Conservation (phyloP, 2,329 filamentous ascomycete species). For the Aspergillus cejpii region DNA sequence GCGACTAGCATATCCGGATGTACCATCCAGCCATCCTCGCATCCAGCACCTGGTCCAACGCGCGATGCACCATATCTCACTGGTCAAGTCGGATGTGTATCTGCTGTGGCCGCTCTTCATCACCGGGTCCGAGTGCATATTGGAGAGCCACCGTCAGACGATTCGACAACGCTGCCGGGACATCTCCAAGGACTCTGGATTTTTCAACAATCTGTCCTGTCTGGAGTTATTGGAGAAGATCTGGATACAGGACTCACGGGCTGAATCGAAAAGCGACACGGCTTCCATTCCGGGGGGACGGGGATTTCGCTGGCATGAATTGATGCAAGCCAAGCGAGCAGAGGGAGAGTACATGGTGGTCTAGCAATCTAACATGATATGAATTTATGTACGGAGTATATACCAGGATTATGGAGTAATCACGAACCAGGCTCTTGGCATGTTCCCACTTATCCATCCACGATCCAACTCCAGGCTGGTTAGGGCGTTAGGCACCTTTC, state of each 20-base stretch:
- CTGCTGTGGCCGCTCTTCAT: slow-evolving; percentile 91
- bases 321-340: slow-evolving; percentile 34
- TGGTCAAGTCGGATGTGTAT: slow-evolving; percentile 78
- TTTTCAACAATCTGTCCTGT: slow-evolving; percentile 85
- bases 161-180: slow-evolving; percentile 75
- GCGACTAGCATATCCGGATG: slow-evolving; percentile 69
- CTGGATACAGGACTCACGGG: slow-evolving; percentile 51
- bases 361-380: slow-evolving; percentile 16
- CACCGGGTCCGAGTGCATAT: slow-evolving; percentile 79
- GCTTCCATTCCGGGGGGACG: slow-evolving; percentile 6
- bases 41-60: slow-evolving; percentile 79
- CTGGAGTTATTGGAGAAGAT: slow-evolving; percentile 79
- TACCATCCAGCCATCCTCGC: slow-evolving; percentile 65
- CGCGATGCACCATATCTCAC: slow-evolving; percentile 75
- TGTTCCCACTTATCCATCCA: too few relatives aligned
- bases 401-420: too few relatives aligned
- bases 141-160: slow-evolving; percentile 68
- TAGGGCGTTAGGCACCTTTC: too few relatives aligned
- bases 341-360: slow-evolving; percentile 38
- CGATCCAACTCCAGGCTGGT: too few relatives aligned
- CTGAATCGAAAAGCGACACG: background rate
- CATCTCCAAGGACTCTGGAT: slow-evolving; percentile 81
- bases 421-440: too few relatives aligned
- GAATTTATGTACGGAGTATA: too few relatives aligned
- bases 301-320: slow-evolving; percentile 35